These are phyloP conservation scores for Ustilago bromivora DNA, from an alignment of 1,284 basidiomycete species.

Conservation along the genomic window DNA sequence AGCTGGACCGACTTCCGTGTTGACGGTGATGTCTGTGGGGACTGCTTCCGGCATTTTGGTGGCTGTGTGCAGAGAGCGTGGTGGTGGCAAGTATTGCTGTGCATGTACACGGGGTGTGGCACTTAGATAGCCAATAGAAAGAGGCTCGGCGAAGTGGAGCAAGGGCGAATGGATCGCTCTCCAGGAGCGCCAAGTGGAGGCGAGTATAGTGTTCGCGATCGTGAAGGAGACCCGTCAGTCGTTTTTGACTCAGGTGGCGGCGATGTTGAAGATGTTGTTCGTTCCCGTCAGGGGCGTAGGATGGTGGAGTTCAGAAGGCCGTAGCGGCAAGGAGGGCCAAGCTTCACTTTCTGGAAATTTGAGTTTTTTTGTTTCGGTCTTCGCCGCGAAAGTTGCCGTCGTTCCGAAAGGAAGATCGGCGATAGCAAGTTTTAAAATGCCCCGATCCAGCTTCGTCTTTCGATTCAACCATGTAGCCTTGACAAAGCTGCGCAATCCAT, in stretches of 20 bases:
- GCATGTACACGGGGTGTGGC: not conserved
- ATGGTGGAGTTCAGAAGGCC: conserved; percentile 3
- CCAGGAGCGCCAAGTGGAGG: conserved; percentile 16
- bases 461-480: no score
- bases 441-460: not conserved
- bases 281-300: not conserved
- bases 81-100: not conserved
- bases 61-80: not conserved
- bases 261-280: not conserved
- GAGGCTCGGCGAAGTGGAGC: not conserved
- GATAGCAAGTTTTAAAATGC: not conserved
- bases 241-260: not conserved
- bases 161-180: conserved; percentile 8
- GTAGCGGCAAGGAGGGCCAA: not conserved
- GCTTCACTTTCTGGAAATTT: conserved; percentile 1
- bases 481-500: not conserved
- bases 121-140: not conserved
- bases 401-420: not conserved
- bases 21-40: not conserved
- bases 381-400: conserved; percentile 12
- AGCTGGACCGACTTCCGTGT: conserved; percentile 33
- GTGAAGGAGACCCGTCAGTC: conserved; percentile 1
- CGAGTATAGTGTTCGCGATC: conserved; percentile 19
- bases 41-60: conserved; percentile 43
- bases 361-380: conserved; percentile 16